A percentile compares a stretch with the other conserved stretches of the same genome.
phyloP scores from a whole-genome alignment of 2,329 filamentous ascomycete species.

The Exophiala aquamarina region DNA sequence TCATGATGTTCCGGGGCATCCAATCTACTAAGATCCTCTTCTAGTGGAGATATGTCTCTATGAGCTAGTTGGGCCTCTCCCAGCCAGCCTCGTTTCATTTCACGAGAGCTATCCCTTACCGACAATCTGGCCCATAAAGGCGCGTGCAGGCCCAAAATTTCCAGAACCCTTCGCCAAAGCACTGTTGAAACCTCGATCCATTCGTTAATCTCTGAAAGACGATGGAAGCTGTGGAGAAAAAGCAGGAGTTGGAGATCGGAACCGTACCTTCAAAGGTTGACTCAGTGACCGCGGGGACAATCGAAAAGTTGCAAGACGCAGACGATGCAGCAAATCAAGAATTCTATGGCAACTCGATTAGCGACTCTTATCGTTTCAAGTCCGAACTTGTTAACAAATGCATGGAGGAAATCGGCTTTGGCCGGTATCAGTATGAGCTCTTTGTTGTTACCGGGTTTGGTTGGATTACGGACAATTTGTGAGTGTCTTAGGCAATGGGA shows the following conservation, averaged over 20 bases:
- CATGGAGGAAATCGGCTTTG: conserved; percentile 80
- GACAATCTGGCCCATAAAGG: no score
- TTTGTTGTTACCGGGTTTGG: conserved; percentile 53
- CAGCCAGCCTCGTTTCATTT: no score
- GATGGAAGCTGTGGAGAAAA: conserved; percentile 1
- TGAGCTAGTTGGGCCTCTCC: no score
- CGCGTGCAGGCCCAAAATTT: no score
- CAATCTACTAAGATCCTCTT: no score
- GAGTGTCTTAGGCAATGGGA: conserved; percentile 12
- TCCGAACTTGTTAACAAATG: conserved; percentile 81
- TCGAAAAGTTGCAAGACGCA: conserved; percentile 12
- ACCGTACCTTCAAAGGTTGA: neutral
- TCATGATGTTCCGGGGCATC: no score
- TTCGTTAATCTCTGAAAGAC: neutral
- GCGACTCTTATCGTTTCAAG: conserved; percentile 69
- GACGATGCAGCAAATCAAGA: conserved; percentile 34
- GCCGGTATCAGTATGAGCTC: conserved; percentile 64
- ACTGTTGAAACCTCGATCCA: no score
- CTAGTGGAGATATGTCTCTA: no score
- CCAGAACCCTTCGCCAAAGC: no score
- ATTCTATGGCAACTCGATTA: conserved; percentile 41
- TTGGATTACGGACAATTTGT: conserved; percentile 63
- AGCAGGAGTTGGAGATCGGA: conserved; percentile 3
- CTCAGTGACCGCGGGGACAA: neutral
- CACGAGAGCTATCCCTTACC: no score